Conservation (phyloP, 2,329 filamentous ascomycete species). For the Pseudogymnoascus pannorum region DNA sequence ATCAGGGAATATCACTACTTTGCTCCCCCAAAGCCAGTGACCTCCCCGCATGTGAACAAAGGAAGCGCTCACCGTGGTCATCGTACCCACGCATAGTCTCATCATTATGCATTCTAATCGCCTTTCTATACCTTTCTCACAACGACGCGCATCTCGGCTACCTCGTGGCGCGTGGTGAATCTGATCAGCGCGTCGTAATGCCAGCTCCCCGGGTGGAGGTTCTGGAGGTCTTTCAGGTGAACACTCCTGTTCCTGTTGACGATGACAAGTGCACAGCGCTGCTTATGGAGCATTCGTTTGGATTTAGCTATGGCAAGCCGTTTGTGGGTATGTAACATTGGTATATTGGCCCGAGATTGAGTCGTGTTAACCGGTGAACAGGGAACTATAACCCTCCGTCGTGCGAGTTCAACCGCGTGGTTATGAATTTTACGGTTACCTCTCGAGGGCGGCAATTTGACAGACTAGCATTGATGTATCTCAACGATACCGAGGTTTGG, state of each 20-base stretch:
- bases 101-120: background rate
- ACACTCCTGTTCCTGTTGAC: conserved; percentile 47
- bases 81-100: background rate
- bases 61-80: background rate
- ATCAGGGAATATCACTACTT: background rate
- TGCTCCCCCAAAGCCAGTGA: background rate
- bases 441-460: conserved; percentile 70
- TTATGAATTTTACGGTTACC: conserved; percentile 68
- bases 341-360: conserved; percentile 10
- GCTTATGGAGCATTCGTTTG: conserved; percentile 68
- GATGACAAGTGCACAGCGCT: conserved; percentile 41
- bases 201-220: conserved; percentile 19
- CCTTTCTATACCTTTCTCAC: background rate
- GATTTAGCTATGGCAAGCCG: conserved; percentile 63
- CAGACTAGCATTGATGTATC: conserved; percentile 65
- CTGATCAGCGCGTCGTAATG: background rate
- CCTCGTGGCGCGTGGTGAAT: background rate
- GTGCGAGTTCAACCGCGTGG: conserved; percentile 66
- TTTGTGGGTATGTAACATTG: conserved; percentile 55
- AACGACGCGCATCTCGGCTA: background rate
- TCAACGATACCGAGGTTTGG: conserved; percentile 74
- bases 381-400: conserved; percentile 58
- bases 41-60: background rate
- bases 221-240: conserved; percentile 62
- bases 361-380: conserved; percentile 25